Percentiles rank a stretch among this genome's conserved stretches.
phyloP scores from a whole-genome alignment of 2,329 filamentous ascomycete genomes.

The Kalaharituber pfeilii region DNA sequence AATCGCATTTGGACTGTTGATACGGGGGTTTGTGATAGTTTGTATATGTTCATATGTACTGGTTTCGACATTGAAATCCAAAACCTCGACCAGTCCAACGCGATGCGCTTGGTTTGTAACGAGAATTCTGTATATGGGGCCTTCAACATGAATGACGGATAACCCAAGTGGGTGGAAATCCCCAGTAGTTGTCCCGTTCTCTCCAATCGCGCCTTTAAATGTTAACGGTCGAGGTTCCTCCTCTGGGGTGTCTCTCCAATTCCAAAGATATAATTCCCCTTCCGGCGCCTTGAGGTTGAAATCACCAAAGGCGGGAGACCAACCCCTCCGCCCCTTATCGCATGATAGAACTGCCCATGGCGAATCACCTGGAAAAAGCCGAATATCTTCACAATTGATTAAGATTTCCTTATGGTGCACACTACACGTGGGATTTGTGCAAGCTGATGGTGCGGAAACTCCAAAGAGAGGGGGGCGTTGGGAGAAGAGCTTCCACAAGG shows the following conservation, averaged over 20 bases:
- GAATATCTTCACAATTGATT: conserved; percentile 15
- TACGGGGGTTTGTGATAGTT: conserved; percentile 6
- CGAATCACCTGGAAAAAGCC: conserved; percentile 10
- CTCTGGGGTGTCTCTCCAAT: conserved; percentile 1
- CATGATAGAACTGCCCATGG: conserved; percentile 14
- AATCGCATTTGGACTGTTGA: conserved; percentile 15
- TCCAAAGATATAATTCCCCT: conserved; percentile 15
- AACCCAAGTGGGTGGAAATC: conserved; percentile 16
- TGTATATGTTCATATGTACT: conserved; percentile 5
- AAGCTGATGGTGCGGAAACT: conserved; percentile 6
- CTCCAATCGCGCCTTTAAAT: conserved; percentile 2
- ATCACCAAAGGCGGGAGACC: conserved; percentile 8
- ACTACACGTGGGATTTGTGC: conserved; percentile 8
- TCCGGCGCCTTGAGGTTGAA: background rate
- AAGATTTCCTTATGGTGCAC: conserved; percentile 10
- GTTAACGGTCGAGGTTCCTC: conserved; percentile 4
- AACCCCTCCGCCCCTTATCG: conserved; percentile 12
- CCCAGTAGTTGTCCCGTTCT: conserved; percentile 1
- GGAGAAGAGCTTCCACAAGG: conserved; percentile 11
- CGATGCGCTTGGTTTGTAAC: conserved; percentile 13
- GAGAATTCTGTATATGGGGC: conserved; percentile 5
- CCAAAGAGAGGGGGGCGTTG: conserved; percentile 13
- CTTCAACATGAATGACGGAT: background rate
- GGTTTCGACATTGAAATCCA: conserved; percentile 11
- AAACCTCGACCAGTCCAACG: conserved; percentile 7